Conservation (phyloP, 2,329 filamentous ascomycete genomes). For the Fusarium sambucinum region DNA sequence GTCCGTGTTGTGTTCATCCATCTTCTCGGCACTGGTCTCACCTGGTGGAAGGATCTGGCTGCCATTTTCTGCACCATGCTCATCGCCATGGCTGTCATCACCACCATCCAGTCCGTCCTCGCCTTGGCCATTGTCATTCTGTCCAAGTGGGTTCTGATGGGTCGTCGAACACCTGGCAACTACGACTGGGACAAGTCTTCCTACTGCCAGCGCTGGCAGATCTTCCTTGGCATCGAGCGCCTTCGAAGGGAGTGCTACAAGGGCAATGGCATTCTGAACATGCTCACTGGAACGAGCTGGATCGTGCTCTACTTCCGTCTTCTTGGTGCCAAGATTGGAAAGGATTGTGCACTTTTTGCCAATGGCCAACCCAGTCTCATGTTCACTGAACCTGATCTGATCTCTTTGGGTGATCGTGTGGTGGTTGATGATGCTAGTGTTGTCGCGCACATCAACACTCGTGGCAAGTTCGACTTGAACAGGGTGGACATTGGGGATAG, state of each 20-base stretch:
- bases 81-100: not conserved
- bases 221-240: conserved; percentile 15
- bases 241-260: conserved; percentile 3
- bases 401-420: not conserved
- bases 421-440: conserved; percentile 24
- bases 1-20: conserved; percentile 4
- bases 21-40: not conserved
- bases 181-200: conserved; percentile 24
- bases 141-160: conserved; percentile 15
- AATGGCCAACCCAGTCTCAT: conserved; percentile 3
- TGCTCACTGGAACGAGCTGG: not conserved
- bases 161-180: conserved; percentile 8
- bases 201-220: conserved; percentile 23
- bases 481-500: conserved; percentile 10
- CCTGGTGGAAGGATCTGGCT: conserved; percentile 7
- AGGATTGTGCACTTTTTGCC: conserved; percentile 11
- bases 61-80: conserved; percentile 14
- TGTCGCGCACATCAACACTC: conserved; percentile 18
- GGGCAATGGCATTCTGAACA: not conserved
- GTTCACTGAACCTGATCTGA: conserved; percentile 9
- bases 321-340: conserved; percentile 11
- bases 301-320: conserved; percentile 14
- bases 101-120: not conserved
- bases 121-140: not conserved
- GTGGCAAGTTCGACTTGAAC: conserved; percentile 19